Evolutionary conservation across 2,329 filamentous ascomycete species (phyloP), one percentile per base, ranked within the genome.

Genomic region (Fusarium incarnatum): DNA sequence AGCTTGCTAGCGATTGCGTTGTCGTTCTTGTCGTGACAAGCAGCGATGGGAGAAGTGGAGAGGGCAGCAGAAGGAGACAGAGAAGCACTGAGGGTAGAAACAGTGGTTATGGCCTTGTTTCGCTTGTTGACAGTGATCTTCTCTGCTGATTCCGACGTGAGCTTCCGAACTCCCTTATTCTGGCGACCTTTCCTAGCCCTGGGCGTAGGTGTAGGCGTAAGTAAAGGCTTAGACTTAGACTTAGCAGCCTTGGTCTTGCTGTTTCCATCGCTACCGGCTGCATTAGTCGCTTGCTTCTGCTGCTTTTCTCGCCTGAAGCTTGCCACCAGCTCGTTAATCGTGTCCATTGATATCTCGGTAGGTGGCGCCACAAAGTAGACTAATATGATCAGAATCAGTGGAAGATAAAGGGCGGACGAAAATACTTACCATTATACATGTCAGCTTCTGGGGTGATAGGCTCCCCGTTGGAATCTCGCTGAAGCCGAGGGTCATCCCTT

Each of bases 231-330:
- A 9, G 53, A 28, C 44, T 48, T 48, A 12, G 30, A 40, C n/a
- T 60, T 60, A 20, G 40, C 9, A 18, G 56, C n/a, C 20, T 60
- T 48, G 54, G 40, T 18, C 45, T 48, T 48, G 9, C 12, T 15
- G 9, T 20, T 42, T 22, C 16, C 18, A 18, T 40, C 41, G 41
- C 32, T 41, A 11, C 15, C 32, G 9, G 42, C 42, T 20, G 20
- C 42, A 18, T 32, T 32, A 7, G n/a, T 47, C 5, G 18, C 44
- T 15, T 22, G 28, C 25, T 59, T 50, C 7, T 34, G 30, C 6
- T 22, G 20, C 22, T 59, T 50, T 9, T 46, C 40, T 6, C 27
- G 30, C 6, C 32, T 32, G 23, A 63, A 44, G 5, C 32, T 23
- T 23, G n/a, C 3, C 11, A 50, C 25, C 11, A 49, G 15, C 20